Percentiles rank a stretch among this genome's conserved stretches.
phyloP scores from a whole-genome alignment of 306 rosid species.

The Glycine soja region DNA sequence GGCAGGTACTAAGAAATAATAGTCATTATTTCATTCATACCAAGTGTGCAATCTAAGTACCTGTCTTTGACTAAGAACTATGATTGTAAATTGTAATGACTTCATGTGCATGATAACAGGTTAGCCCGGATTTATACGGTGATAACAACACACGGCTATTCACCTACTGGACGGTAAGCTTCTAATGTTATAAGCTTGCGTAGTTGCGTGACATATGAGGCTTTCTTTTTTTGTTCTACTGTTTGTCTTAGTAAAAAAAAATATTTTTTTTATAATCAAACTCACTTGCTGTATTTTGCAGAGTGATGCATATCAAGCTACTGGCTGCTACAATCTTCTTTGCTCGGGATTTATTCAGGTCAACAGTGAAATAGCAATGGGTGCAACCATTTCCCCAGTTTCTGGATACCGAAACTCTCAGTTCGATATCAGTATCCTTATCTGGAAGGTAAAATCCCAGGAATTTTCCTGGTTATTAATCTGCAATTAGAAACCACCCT shows the following conservation, averaged over 20 bases:
- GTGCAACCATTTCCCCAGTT: slow-evolving; percentile 93
- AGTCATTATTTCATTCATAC: neutral
- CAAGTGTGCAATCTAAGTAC: neutral
- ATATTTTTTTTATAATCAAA: neutral
- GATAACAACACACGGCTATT: slow-evolving; percentile 96
- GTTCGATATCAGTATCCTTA: slow-evolving; percentile 88
- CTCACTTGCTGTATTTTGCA: slow-evolving; percentile 40
- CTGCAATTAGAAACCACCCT: slow-evolving; percentile 13
- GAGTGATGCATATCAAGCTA: slow-evolving; percentile 99
- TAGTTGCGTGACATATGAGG: neutral
- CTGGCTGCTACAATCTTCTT: slow-evolving; percentile 99
- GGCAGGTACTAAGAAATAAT: slow-evolving; percentile 75
- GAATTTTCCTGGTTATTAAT: neutral
- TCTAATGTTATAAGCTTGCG: neutral
- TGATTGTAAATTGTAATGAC: neutral
- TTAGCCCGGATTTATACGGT: slow-evolving; percentile 48
- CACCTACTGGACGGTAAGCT: slow-evolving; percentile 97
- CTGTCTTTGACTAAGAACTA: neutral
- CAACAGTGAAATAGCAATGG: slow-evolving; percentile 91
- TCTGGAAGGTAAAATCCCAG: slow-evolving; percentile 89
- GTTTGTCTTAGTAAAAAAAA: neutral
- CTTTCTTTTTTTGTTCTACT: neutral
- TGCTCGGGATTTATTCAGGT: slow-evolving; percentile 98
- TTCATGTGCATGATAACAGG: slow-evolving; percentile 24
- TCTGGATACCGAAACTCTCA: slow-evolving; percentile 74